Evolutionary conservation across 2,329 filamentous ascomycete species (phyloP), one percentile per base, ranked within the genome.

Genomic region (Fusarium sp.): DNA sequence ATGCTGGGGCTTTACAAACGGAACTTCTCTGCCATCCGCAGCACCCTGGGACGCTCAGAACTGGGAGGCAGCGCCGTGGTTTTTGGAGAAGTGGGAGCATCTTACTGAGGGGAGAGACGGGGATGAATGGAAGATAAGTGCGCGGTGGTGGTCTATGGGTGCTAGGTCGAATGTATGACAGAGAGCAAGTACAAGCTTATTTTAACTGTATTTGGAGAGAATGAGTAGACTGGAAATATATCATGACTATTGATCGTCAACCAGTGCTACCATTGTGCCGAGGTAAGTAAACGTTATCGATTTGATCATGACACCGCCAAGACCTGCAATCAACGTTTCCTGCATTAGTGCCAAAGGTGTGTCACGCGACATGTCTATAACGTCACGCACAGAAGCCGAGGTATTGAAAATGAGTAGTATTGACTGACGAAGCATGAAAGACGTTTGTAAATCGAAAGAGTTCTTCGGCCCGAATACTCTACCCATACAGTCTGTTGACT

Each of bases 181-280:
- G 4, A 42, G 39, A 42, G 39, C 9, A 0, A 24, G 15, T 7
- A 12, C 10, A 42, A 24, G 15, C 39, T 3, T 11, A 42, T 42
- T 24, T 42, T 24, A 7, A 24, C 15, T 26, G n/a, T 12, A 3
- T 18, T 42, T 7, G 9, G 39, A 42, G 15, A 42, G n/a, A 42
- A 42, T 24, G 1, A 42, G n/a, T 18, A 7, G 6, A 12, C 0
- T 2, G 24, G 6, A 24, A 5, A 42, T 6, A 12, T 15, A 12
- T 7, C 14, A 16, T 41, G 39, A 16, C 14, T n/a, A 2, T 41
- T n/a, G 7, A 10, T 41, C 8, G 15, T n/a, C 15, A 10, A 14
- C 22, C 7, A 41, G 38, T n/a, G 10, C 39, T 14, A 18, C 9
- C 18, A 24, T 18, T 42, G 11, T 26, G n/a, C 41, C 6, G n/a